A percentile compares a stretch with the other conserved stretches of the same genome.
Conservation (phyloP, 2,329 filamentous ascomycete genomes). For the Bipolaris sorokiniana region DNA sequence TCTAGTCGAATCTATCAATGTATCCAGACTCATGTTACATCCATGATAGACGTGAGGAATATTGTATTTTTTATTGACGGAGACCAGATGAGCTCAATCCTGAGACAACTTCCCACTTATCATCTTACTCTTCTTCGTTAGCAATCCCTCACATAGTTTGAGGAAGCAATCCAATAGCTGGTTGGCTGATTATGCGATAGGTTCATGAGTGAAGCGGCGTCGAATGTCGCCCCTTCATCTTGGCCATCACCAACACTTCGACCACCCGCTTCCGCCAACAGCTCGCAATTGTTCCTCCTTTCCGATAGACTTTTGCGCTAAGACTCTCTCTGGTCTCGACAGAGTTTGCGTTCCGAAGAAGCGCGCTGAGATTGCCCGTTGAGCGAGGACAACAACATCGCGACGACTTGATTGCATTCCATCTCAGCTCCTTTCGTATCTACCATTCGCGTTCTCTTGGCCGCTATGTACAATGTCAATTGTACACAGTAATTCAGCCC, state of each 20-base stretch:
- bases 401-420: neutral
- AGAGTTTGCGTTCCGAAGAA: neutral
- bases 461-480: neutral
- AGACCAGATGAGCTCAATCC: neutral
- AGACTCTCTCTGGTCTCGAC: neutral
- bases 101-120: no score
- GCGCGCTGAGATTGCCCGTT: neutral
- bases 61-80: neutral
- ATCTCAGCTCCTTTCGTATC: neutral
- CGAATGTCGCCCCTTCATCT: neutral
- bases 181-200: neutral
- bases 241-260: neutral
- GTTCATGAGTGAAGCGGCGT: neutral
- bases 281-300: neutral
- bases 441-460: neutral
- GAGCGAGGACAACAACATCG: neutral
- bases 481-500: neutral
- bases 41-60: neutral
- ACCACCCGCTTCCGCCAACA: no score
- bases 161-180: neutral
- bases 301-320: neutral
- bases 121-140: neutral
- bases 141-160: neutral
- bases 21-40: neutral
- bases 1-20: neutral